Evolutionary conservation across 2,329 filamentous ascomycete genomes (phyloP).

Genomic region (Raffaelea deltoideospora): DNA sequence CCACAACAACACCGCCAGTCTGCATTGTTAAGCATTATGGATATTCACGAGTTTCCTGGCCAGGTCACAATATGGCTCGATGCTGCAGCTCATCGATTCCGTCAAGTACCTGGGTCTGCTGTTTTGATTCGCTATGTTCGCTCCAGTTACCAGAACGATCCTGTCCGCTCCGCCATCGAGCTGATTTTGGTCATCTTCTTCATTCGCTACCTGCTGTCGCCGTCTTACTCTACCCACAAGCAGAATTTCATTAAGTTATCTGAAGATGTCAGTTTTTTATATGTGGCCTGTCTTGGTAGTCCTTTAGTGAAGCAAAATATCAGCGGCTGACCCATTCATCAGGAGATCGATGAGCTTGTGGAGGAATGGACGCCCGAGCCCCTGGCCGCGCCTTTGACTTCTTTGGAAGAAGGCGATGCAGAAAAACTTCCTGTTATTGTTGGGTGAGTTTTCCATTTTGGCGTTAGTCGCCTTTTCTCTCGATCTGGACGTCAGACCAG

Average conservation of each 20-base stretch:
- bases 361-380: slow-evolving; percentile 96
- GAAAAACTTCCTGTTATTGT: slow-evolving; percentile 79
- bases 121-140: slow-evolving; percentile 92
- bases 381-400: slow-evolving; percentile 57
- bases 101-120: slow-evolving; percentile 83
- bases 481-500: no score
- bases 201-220: slow-evolving; percentile 79
- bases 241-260: slow-evolving; percentile 78
- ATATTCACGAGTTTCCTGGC: slow-evolving; percentile 44
- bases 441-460: slow-evolving; percentile 40
- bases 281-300: no score
- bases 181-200: slow-evolving; percentile 90
- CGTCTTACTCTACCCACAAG: slow-evolving; percentile 82
- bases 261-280: slow-evolving; percentile 45
- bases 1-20: not conserved
- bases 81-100: slow-evolving; percentile 51
- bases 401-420: slow-evolving; percentile 64
- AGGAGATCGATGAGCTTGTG: slow-evolving; percentile 89
- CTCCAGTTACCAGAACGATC: slow-evolving; percentile 95
- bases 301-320: no score
- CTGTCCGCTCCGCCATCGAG: slow-evolving; percentile 84
- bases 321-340: not conserved
- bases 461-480: not conserved
- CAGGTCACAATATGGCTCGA: slow-evolving; percentile 36
- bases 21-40: slow-evolving; percentile 40